These are phyloP conservation scores for Aspergillus affinis DNA, from an alignment of 495 filamentous ascomycete species.

Conservation along the genomic window DNA sequence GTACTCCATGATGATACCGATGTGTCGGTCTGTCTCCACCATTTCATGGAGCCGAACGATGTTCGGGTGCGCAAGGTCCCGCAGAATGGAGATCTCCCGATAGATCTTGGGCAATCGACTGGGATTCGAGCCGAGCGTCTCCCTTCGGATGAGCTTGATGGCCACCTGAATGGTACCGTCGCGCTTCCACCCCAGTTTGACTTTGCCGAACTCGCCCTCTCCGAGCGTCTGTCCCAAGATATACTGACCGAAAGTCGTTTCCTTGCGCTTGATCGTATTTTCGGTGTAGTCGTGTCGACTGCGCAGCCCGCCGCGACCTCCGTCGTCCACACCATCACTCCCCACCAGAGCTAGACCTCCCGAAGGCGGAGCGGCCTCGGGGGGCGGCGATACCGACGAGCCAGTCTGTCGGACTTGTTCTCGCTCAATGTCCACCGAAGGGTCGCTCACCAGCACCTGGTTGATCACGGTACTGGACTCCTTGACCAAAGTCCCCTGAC, in stretches of 20 bases:
- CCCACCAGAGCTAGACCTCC: constrained; percentile 53
- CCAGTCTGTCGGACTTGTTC: constrained; percentile 71
- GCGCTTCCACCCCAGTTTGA: constrained; percentile 98
- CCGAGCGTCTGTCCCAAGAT: constrained; percentile 95
- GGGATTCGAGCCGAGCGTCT: constrained; percentile 82
- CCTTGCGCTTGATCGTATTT: constrained; percentile 58
- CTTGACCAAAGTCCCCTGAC: constrained; percentile 30
- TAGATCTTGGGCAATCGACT: constrained; percentile 92
- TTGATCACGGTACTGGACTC: constrained; percentile 63
- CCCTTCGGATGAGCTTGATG: constrained; percentile 95
- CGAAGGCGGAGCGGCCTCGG: constrained; percentile 51
- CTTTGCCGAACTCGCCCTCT: constrained; percentile 98
- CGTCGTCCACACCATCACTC: constrained; percentile 60
- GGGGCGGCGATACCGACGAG: constrained; percentile 52
- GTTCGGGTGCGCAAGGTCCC: constrained; percentile 86
- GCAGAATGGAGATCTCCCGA: constrained; percentile 89
- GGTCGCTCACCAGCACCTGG: constrained; percentile 74
- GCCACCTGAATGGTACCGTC: constrained; percentile 93
- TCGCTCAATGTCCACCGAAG: constrained; percentile 72
- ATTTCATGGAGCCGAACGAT: constrained; percentile 98
- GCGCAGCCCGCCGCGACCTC: constrained; percentile 56
- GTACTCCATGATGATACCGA: constrained; percentile 98
- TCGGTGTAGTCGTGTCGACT: constrained; percentile 77
- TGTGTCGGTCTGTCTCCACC: constrained; percentile 94
- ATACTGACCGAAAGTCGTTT: constrained; percentile 90